Percentiles rank a stretch among this genome's conserved stretches.
phyloP scores from a whole-genome alignment of 2,329 filamentous ascomycete genomes.

The Bertia moriformis region DNA sequence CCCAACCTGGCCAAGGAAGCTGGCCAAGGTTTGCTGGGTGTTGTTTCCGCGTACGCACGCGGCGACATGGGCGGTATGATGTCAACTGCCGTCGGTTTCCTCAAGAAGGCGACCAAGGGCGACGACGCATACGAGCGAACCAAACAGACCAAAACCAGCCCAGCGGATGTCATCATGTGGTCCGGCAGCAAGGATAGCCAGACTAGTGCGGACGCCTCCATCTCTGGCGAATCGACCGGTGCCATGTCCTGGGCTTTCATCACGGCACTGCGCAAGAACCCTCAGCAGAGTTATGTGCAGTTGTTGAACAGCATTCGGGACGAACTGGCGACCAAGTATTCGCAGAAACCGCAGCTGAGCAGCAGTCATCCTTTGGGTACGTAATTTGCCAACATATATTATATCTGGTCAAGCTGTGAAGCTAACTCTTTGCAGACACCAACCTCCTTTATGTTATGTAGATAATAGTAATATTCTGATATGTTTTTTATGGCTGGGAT shows the following conservation, averaged over 20 bases:
- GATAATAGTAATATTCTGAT: conserved; percentile 6
- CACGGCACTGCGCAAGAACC: conserved; percentile 75
- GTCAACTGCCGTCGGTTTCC: conserved; percentile 63
- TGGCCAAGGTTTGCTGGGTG: conserved; percentile 54
- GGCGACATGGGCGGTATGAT: conserved; percentile 76
- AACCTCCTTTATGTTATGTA: conserved; percentile 57
- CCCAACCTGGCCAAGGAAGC: conserved; percentile 71
- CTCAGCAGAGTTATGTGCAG: conserved; percentile 90
- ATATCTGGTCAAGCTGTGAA: conserved; percentile 8
- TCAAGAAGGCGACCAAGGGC: conserved; percentile 75
- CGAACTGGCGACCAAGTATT: conserved; percentile 72
- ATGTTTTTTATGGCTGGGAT: conserved; percentile 3
- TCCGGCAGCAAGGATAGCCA: conserved; percentile 91
- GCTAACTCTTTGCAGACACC: conserved; percentile 30
- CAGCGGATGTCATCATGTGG: conserved; percentile 96
- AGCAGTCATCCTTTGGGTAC: conserved; percentile 90
- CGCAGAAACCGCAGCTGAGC: conserved; percentile 89
- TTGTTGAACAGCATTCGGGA: conserved; percentile 90
- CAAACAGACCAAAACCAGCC: conserved; percentile 76
- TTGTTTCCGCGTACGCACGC: conserved; percentile 65
- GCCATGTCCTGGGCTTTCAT: conserved; percentile 99
- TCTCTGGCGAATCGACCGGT: conserved; percentile 76
- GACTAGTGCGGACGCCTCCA: conserved; percentile 85
- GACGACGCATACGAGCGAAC: conserved; percentile 67
- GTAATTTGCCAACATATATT: conserved; percentile 19